Conservation (phyloP, 345 rosid species). For the Sonneratia alba region DNA sequence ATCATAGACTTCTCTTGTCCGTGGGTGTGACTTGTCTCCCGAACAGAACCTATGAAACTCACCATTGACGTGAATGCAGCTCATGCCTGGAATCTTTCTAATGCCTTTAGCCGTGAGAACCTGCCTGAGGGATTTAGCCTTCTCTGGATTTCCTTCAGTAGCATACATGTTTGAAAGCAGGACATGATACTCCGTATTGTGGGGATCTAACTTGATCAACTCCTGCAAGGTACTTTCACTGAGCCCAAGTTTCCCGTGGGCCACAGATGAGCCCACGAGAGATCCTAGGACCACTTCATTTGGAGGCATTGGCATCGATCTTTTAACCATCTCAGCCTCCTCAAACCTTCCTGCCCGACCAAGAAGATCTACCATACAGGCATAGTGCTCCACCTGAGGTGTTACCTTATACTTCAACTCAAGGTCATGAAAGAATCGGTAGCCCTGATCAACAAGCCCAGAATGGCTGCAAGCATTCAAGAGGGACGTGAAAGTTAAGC, state of each 20-base stretch:
- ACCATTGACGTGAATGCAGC: constrained; percentile 47
- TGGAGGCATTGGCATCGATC: constrained; percentile 61
- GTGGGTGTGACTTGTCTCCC: constrained; percentile 62
- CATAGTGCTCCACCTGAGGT: constrained; percentile 69
- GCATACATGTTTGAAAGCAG: constrained; percentile 62
- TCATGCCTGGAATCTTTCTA: constrained; percentile 66
- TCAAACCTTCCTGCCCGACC: constrained; percentile 67
- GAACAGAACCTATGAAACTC: constrained; percentile 55
- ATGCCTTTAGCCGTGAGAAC: constrained; percentile 40
- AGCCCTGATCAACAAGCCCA: constrained; percentile 57
- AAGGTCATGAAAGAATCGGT: constrained; percentile 31
- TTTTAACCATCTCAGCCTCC: constrained; percentile 52
- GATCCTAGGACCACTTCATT: constrained; percentile 80
- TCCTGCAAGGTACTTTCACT: constrained; percentile 37
- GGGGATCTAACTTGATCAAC: constrained; percentile 44
- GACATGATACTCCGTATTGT: constrained; percentile 53
- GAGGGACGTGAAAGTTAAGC: constrained; percentile 58
- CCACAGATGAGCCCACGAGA: constrained; percentile 64
- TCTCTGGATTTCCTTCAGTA: constrained; percentile 39
- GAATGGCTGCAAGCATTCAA: constrained; percentile 78
- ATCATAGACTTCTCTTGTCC: constrained; percentile 37
- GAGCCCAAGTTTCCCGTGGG: constrained; percentile 48
- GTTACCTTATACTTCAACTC: constrained; percentile 29
- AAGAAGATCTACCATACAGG: constrained; percentile 83
- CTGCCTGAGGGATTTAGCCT: constrained; percentile 35